Conservation (phyloP, 1,139 yeast species). For the Kodamaea derodonti region DNA sequence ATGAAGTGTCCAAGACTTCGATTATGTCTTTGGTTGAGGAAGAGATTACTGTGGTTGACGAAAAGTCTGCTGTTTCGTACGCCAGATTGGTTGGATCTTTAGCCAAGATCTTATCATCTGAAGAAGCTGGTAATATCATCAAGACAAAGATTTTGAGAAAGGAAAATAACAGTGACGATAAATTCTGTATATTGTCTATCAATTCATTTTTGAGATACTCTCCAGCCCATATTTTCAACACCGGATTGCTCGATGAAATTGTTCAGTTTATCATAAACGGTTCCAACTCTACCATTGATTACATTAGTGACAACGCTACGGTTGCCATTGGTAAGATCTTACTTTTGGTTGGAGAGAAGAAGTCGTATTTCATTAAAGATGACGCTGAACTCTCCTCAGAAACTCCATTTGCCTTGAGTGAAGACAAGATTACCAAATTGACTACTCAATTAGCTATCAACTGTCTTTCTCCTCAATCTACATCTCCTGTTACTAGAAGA, state of each 20-base stretch:
- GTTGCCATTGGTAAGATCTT: constrained; percentile 82
- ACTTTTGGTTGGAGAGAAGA: constrained; percentile 42
- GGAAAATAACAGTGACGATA: constrained; percentile 17
- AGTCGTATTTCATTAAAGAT: constrained; percentile 32
- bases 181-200: constrained; percentile 68
- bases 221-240: constrained; percentile 54
- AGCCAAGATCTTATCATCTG: constrained; percentile 60
- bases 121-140: constrained; percentile 63
- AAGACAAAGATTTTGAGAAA: constrained; percentile 55
- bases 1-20: constrained; percentile 65
- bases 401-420: constrained; percentile 33
- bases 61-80: constrained; percentile 64
- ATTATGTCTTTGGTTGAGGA: constrained; percentile 76
- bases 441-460: constrained; percentile 48
- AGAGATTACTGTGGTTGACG: constrained; percentile 52
- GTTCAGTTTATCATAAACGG: constrained; percentile 47
- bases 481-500: constrained; percentile 77
- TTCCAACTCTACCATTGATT: constrained; percentile 44
- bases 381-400: constrained; percentile 6
- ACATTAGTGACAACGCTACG: constrained; percentile 73
- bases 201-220: constrained; percentile 81
- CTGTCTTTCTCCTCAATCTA: constrained; percentile 52
- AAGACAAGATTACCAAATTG: constrained; percentile 31
- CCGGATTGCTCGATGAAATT: constrained; percentile 45
- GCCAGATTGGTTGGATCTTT: constrained; percentile 79